Evolutionary conservation across 176 grass and related monocot species (phyloP).

Genomic region (Thinopyrum elongatum): DNA sequence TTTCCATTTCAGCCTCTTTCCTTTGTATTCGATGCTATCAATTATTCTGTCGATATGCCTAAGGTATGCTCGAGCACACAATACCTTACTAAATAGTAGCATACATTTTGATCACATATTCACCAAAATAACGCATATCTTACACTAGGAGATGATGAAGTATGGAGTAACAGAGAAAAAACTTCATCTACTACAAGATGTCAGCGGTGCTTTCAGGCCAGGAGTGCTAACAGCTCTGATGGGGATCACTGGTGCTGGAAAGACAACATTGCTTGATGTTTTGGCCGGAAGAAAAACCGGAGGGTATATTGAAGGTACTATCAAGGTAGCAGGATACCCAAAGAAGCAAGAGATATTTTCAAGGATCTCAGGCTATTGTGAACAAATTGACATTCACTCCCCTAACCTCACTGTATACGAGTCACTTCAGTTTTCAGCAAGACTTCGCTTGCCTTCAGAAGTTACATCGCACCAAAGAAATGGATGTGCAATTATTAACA

Average conservation of each 20-base stretch:
- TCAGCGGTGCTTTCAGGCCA: conserved; percentile 71
- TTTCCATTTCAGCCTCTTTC: conserved; percentile 64
- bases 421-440: conserved; percentile 71
- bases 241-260: conserved; percentile 89
- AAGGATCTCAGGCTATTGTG: conserved; percentile 78
- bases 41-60: conserved; percentile 81
- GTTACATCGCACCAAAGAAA: conserved; percentile 53
- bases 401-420: conserved; percentile 71
- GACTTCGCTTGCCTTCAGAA: conserved; percentile 73
- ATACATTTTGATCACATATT: conserved; percentile 5
- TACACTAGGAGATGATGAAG: conserved; percentile 54
- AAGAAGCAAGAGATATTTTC: conserved; percentile 85
- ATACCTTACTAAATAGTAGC: neutral
- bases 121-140: conserved; percentile 18
- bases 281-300: conserved; percentile 93
- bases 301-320: conserved; percentile 66
- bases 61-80: conserved; percentile 45
- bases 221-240: conserved; percentile 79
- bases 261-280: conserved; percentile 89
- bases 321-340: conserved; percentile 60
- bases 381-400: conserved; percentile 79
- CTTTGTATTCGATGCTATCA: conserved; percentile 69
- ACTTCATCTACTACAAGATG: conserved; percentile 73
- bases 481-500: conserved; percentile 36
- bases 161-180: conserved; percentile 55